Evolutionary conservation across 805 yeast species (phyloP).

Genomic region (Saccharomycopsis sp.): DNA sequence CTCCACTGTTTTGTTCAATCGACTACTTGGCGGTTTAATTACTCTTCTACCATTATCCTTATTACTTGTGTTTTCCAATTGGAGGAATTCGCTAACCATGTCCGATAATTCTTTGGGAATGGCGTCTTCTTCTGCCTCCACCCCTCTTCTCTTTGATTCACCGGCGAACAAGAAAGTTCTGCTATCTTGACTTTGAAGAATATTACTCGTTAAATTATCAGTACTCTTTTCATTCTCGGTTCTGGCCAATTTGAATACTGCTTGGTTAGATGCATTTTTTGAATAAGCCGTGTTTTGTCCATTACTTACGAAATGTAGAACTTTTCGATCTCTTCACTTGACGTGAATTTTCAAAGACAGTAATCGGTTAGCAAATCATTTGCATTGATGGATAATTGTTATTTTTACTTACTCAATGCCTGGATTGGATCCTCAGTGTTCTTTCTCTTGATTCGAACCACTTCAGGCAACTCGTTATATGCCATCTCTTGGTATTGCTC

Average conservation of each 20-base stretch:
- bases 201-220: slow-evolving; percentile 1
- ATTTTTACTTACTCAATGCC: slow-evolving; percentile 47
- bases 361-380: neutral
- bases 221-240: slow-evolving; percentile 39
- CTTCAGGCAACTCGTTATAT: slow-evolving; percentile 37
- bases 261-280: neutral
- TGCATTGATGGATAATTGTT: neutral
- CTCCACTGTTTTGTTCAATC: slow-evolving; percentile 8
- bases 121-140: slow-evolving; percentile 26
- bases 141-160: slow-evolving; percentile 26
- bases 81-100: slow-evolving; percentile 60
- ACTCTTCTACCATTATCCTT: neutral
- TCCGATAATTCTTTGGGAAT: slow-evolving; percentile 62
- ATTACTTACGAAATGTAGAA: slow-evolving; percentile 26
- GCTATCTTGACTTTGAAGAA: neutral
- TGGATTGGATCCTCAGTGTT: slow-evolving; percentile 84
- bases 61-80: slow-evolving; percentile 27
- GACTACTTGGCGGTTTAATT: slow-evolving; percentile 8
- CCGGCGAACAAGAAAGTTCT: slow-evolving; percentile 6
- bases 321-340: slow-evolving; percentile 35
- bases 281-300: neutral
- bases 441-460: slow-evolving; percentile 79
- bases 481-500: slow-evolving; percentile 14
- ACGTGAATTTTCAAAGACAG: slow-evolving; percentile 30
- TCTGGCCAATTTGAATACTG: slow-evolving; percentile 41